Evolutionary conservation across 2,329 filamentous ascomycete species (phyloP), one percentile per base, ranked within the genome.

Genomic region (Monilinia polystroma): DNA sequence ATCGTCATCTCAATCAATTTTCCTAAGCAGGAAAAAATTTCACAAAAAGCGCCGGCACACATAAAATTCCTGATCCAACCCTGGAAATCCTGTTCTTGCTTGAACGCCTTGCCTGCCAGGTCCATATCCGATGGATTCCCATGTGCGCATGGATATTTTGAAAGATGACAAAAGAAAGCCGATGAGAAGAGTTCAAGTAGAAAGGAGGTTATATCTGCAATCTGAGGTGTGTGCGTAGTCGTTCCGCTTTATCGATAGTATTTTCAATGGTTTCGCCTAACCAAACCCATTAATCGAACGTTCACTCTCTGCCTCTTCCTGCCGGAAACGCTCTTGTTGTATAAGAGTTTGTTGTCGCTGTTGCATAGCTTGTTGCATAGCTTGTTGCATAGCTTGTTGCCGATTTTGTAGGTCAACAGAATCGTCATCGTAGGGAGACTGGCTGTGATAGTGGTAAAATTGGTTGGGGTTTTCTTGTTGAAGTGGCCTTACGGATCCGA

Each of bases 91-190:
- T 38, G 11, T 29, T 20, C 29, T 53, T 45, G 23, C 64, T 49
- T 45, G 23, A 62, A 45, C 38, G 38, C 55, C 55, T 60, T 66
- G 47, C 64, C 56, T 62, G 41, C 23, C 35, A 53, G 20, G 32
- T 59, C 23, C 53, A 66, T 20, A 52, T 66, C 56, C 55, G 35
- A 32, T 38, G 20, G 23, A 23, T 18, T 60, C 20, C 47, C n/a
- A 29, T 57, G 38, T 57, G 52, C 41, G 51, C 29, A 35, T 16
- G 45, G n/a, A 26, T 54, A 35, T 52, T 59, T 49, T 18, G 26
- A 41, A 32, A 38, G 16, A 58, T 49, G n/a, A 60, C 6, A 32
- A 54, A 53, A 20, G 57, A 62, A 60, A 54, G 18, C 23, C n/a
- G 51, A 45, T 35, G 49, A 60, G 47, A 54, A 66, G 26, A 43